phyloP scores from a whole-genome alignment of 108 stramenopile genomes.

The Bacterosira constricta region DNA sequence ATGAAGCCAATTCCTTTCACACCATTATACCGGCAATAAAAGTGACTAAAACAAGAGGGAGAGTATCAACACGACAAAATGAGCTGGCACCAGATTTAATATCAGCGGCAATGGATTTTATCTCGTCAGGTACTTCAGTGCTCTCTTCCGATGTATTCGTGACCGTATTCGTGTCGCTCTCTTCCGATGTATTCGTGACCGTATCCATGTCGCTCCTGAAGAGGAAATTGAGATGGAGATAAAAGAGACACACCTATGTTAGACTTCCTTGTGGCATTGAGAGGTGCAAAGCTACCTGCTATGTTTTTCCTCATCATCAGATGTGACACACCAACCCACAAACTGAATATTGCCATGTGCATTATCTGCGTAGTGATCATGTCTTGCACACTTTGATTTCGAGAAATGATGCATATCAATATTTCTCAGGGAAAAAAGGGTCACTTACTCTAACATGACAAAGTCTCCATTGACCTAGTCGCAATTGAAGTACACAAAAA shows the following conservation, averaged over 20 bases:
- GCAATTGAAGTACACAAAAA: not conserved
- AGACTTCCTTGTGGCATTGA: not conserved
- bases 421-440: not conserved
- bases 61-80: not conserved
- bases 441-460: conserved; percentile 27
- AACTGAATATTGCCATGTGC: not conserved
- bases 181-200: not conserved
- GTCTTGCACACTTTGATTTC: too few relatives aligned
- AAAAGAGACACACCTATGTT: too few relatives aligned
- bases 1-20: too few relatives aligned
- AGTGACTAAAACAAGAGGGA: not conserved
- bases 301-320: not conserved
- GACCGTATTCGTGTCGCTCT: not conserved
- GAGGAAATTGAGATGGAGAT: not conserved
- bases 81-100: not conserved
- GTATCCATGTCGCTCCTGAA: too few relatives aligned
- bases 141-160: not conserved
- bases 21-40: too few relatives aligned
- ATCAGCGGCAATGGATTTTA: not conserved
- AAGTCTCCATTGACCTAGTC: conserved; percentile 40
- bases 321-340: not conserved
- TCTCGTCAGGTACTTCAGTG: not conserved
- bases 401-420: too few relatives aligned
- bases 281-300: not conserved
- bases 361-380: too few relatives aligned